These are phyloP conservation scores for Raffaelea ambrosiae DNA, from an alignment of 2,329 filamentous ascomycete genomes.

Conservation along the genomic window DNA sequence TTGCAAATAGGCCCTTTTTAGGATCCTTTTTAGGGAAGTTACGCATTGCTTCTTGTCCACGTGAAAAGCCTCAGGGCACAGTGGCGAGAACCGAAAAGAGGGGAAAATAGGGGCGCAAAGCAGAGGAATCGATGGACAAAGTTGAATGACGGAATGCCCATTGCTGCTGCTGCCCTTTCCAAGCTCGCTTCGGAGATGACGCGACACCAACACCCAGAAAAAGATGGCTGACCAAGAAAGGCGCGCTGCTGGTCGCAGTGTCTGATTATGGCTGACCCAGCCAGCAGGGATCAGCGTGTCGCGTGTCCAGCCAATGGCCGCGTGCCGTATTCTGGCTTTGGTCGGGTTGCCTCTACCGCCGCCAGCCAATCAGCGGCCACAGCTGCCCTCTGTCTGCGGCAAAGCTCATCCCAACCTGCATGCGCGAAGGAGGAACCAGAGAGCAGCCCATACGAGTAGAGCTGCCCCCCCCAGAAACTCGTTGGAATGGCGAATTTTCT, in stretches of 20 bases:
- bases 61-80: background rate
- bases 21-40: too few species aligned
- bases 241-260: background rate
- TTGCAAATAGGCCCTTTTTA: too few species aligned
- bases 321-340: conserved; percentile 4
- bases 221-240: background rate
- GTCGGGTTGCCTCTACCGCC: background rate
- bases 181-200: conserved; percentile 10
- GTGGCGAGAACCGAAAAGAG: background rate
- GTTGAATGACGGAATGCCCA: background rate
- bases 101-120: too few species aligned
- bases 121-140: too few species aligned
- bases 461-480: too few species aligned
- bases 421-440: too few species aligned
- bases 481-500: too few species aligned
- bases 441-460: too few species aligned
- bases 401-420: too few species aligned
- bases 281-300: conserved; percentile 6
- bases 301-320: conserved; percentile 14
- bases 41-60: too few species aligned
- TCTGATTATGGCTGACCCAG: background rate
- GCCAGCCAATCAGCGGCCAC: background rate
- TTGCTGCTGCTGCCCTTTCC: conserved; percentile 1
- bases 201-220: conserved; percentile 6
- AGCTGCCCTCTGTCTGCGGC: too few species aligned